Percentiles rank a stretch among this genome's conserved stretches.
phyloP scores from a whole-genome alignment of 2,329 filamentous ascomycete genomes.

The Canariomyces notabilis region DNA sequence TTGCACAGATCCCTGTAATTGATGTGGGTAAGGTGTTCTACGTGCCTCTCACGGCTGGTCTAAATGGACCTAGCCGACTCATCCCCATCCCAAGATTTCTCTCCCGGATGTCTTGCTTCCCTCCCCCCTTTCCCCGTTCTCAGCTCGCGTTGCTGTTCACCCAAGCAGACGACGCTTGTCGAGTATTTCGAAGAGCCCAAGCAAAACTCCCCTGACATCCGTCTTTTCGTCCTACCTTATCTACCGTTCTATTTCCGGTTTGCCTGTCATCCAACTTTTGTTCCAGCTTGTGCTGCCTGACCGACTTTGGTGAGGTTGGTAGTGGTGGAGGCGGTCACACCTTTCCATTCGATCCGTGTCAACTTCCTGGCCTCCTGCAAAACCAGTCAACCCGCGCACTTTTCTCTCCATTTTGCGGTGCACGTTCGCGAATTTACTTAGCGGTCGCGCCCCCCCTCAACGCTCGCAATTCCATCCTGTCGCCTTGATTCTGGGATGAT shows the following conservation, averaged over 20 bases:
- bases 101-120: conserved; percentile 18
- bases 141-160: conserved; percentile 12
- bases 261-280: background rate
- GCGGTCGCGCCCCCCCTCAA: background rate
- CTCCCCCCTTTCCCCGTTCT: conserved; percentile 9
- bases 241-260: background rate
- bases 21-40: conserved; percentile 21
- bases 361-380: background rate
- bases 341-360: background rate
- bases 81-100: conserved; percentile 25
- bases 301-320: background rate
- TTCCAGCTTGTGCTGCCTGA: background rate
- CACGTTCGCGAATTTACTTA: background rate
- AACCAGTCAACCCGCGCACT: background rate
- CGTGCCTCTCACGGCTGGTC: conserved; percentile 15
- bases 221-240: conserved; percentile 13
- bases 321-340: background rate
- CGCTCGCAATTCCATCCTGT: background rate
- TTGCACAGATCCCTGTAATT: conserved; percentile 18
- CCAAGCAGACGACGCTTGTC: conserved; percentile 5
- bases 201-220: conserved; percentile 2
- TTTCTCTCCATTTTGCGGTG: background rate
- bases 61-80: conserved; percentile 21
- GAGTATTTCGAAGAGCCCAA: conserved; percentile 4
- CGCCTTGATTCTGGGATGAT: background rate